Evolutionary conservation across 805 yeast genomes (phyloP).

Genomic region (Ogataea salicorniae): DNA sequence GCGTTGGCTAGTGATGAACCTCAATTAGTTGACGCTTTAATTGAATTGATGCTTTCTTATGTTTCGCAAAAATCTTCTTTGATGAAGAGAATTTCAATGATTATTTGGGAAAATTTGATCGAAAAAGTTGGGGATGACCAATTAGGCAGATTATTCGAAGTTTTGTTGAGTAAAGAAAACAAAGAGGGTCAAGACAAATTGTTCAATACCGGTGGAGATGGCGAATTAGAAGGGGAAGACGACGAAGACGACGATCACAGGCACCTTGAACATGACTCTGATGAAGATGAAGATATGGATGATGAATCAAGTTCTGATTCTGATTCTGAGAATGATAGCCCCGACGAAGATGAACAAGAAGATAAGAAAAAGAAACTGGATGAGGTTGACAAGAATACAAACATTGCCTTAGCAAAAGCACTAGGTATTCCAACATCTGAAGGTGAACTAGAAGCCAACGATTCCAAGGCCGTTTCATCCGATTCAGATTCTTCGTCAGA

Average conservation of each 20-base stretch:
- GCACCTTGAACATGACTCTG: conserved; percentile 34
- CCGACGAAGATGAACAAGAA: conserved; percentile 41
- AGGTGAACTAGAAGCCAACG: conserved; percentile 41
- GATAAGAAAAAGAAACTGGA: conserved; percentile 26
- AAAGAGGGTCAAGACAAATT: conserved; percentile 72
- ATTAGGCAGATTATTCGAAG: conserved; percentile 46
- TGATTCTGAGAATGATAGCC: conserved; percentile 7
- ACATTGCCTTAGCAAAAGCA: conserved; percentile 63
- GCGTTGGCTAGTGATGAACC: conserved; percentile 36
- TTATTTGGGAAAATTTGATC: conserved; percentile 46
- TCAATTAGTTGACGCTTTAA: conserved; percentile 27
- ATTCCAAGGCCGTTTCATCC: conserved; percentile 16
- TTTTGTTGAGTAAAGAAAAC: conserved; percentile 65
- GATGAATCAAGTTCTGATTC: conserved; percentile 19
- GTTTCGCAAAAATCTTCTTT: conserved; percentile 53
- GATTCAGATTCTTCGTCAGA: conserved; percentile 21
- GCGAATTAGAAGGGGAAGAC: conserved; percentile 42
- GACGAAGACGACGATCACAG: conserved; percentile 33
- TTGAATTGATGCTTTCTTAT: conserved; percentile 53
- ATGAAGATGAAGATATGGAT: conserved; percentile 33
- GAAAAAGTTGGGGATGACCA: conserved; percentile 40
- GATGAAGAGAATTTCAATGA: conserved; percentile 50
- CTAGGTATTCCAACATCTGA: conserved; percentile 55
- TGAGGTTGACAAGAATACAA: conserved; percentile 41
- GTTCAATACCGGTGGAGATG: conserved; percentile 59